Base-by-base conservation (phyloP, 2,329 filamentous ascomycete species). In the Botrytis sinoallii region DNA sequence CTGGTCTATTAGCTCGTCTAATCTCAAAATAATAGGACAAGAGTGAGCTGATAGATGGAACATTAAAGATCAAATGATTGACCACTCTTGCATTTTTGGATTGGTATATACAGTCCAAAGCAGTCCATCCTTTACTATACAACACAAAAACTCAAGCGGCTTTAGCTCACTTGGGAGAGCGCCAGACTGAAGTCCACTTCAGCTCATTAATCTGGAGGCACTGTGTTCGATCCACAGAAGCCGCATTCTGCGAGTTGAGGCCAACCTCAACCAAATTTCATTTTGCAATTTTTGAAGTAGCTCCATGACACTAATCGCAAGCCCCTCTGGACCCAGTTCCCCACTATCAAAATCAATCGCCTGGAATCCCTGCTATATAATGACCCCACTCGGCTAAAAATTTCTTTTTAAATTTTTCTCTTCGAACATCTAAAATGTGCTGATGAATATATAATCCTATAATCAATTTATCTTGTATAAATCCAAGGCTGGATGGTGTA, bases 111-210 rank as follows among this genome's bases (percentile, higher is more conserved):
- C 0, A 0, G 12, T 16, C 12, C n/a, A 1, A n/a, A 55, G 5
- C 4, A 1, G 4, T 1, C 0, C 1, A 0, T 7, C 1, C 2
- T n/a, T 55, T 29, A 3, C 38, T 55, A 55, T 29, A 55, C 14
- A 55, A 55, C n/a, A 55, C 52, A 55, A 29, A 6, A 55, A 55
- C n/a, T 55, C 52, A 29, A 55, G 52, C 52, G 52, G 52, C 52
- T 55, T 55, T 55, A 55, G 52, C 52, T 55, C 52, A 55, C 52
- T 55, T 55, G 52, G 52, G 52, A 55, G 52, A 55, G 52, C 52
- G 52, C 52, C 52, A 55, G 52, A 29, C 52, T 55, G 52, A 55
- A 55, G 52, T 29, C 10, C n/a, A 55, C 52, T 55, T 29, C 52
- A 29, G 52, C 52, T 6, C n/a, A 29, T 29, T 29, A 8, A 55